Evolutionary conservation across 2,329 filamentous ascomycete species (phyloP).

Genomic region (Myriosclerotinia curreyana): DNA sequence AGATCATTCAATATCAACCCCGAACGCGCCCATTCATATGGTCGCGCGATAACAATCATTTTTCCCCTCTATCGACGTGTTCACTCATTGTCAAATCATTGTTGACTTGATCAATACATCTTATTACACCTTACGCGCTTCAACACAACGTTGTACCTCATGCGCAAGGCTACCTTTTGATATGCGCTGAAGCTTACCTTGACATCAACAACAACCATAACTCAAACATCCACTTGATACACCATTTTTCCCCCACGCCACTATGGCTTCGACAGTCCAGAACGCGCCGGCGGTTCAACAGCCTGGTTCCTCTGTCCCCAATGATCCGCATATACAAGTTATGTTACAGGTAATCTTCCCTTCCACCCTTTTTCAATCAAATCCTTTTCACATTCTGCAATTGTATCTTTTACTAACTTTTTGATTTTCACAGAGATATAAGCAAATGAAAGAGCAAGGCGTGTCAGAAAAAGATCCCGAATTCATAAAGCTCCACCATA

Average conservation of each 20-base stretch:
- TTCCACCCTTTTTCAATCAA: constrained; percentile 17
- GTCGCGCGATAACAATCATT: constrained; percentile 31
- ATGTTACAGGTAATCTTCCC: constrained; percentile 52
- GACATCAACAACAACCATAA: constrained; percentile 27
- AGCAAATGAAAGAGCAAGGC: constrained; percentile 82
- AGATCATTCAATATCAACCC: constrained; percentile 36
- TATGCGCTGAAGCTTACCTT: constrained; percentile 35
- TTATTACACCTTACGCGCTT: constrained; percentile 24
- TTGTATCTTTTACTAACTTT: constrained; percentile 8
- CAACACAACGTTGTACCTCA: constrained; percentile 33
- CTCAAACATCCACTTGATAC: constrained; percentile 21
- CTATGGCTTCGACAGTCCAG: constrained; percentile 76
- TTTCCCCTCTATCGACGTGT: constrained; percentile 23
- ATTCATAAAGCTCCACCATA: constrained; percentile 75
- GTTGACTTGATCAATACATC: constrained; percentile 27
- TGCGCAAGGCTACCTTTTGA: constrained; percentile 40
- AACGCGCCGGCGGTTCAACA: constrained; percentile 65
- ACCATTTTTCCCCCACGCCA: constrained; percentile 36
- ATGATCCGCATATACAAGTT: constrained; percentile 68
- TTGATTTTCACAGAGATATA: constrained; percentile 66
- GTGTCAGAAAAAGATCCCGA: constrained; percentile 82
- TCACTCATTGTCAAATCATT: constrained; percentile 12
- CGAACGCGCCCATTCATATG: constrained; percentile 33
- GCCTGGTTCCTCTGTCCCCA: constrained; percentile 58
- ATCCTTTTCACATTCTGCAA: constrained; percentile 15